Evolutionary conservation across 129 eudicot genomes (phyloP).

Genomic region (Heracleum sosnowskyi): DNA sequence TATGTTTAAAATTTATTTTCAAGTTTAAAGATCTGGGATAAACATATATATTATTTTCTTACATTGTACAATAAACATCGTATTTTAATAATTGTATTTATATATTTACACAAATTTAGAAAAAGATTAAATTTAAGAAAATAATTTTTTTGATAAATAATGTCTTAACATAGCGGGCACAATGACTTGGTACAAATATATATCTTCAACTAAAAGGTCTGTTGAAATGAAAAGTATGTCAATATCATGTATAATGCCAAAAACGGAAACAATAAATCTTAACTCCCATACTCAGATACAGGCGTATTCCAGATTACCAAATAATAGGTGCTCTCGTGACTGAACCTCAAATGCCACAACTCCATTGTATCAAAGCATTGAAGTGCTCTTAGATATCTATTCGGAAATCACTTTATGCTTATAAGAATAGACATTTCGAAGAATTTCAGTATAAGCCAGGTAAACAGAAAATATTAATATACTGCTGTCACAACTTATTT

Average conservation of each 20-base stretch:
- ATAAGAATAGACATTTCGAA: not conserved
- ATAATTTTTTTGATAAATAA: too few relatives aligned
- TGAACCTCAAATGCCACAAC: not conserved
- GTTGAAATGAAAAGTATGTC: not conserved
- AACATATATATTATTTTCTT: too few relatives aligned
- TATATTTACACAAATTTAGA: too few relatives aligned
- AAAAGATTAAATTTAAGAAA: too few relatives aligned
- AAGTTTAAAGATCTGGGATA: too few relatives aligned
- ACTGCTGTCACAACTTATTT: not conserved
- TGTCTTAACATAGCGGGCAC: too few relatives aligned
- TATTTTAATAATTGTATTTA: too few relatives aligned
- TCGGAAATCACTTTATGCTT: not conserved
- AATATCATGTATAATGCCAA: not conserved
- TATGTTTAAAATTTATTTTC: too few relatives aligned
- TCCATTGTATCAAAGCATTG: not conserved
- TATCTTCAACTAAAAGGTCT: not conserved
- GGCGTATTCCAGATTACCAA: not conserved
- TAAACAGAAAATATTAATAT: not conserved
- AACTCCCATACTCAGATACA: not conserved
- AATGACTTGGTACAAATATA: too few relatives aligned
- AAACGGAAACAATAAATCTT: not conserved
- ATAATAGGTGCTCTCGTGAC: not conserved
- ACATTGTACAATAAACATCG: too few relatives aligned
- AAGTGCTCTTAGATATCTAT: not conserved
- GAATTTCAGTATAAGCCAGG: not conserved